phyloP scores from a whole-genome alignment of 2,329 filamentous ascomycete genomes.

The Chaetomiaceae sp. region DNA sequence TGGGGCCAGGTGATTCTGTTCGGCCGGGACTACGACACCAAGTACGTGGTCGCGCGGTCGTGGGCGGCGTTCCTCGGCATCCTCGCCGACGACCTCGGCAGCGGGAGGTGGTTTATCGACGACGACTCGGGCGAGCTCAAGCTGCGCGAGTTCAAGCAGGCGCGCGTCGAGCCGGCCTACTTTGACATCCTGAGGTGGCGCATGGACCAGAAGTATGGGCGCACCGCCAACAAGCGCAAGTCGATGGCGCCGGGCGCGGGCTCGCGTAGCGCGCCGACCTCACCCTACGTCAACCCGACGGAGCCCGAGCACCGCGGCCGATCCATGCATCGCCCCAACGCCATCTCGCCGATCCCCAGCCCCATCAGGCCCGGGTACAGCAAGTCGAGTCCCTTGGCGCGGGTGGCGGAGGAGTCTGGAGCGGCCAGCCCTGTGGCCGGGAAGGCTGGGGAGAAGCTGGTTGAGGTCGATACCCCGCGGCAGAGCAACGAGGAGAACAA shows the following conservation, averaged over 20 bases:
- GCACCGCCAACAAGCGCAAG: conserved; percentile 53
- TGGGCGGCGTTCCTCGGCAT: conserved; percentile 84
- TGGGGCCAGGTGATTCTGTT: conserved; percentile 98
- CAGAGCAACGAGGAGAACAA: conserved; percentile 41
- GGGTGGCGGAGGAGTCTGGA: conserved; percentile 64
- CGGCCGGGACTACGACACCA: conserved; percentile 96
- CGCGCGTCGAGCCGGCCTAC: conserved; percentile 86
- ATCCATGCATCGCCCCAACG: conserved; percentile 65
- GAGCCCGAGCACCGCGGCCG: conserved; percentile 63
- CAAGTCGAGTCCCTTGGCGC: conserved; percentile 66
- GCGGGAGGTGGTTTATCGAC: conserved; percentile 86
- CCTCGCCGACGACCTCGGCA: conserved; percentile 85
- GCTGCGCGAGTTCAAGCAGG: conserved; percentile 83
- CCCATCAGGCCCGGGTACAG: conserved; percentile 62
- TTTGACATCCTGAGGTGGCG: conserved; percentile 94
- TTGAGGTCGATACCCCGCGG: conserved; percentile 54
- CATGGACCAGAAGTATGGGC: conserved; percentile 89
- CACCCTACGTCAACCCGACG: conserved; percentile 63
- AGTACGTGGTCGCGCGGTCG: conserved; percentile 91
- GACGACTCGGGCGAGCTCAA: conserved; percentile 91
- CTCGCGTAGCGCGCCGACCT: conserved; percentile 42
- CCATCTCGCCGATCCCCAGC: conserved; percentile 58
- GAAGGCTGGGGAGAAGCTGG: conserved; percentile 46
- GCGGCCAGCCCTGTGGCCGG: conserved; percentile 33
- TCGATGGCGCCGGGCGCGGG: conserved; percentile 40